Evolutionary conservation across 2,329 filamentous ascomycete genomes (phyloP).

Genomic region (Ceratocystis albifundus): DNA sequence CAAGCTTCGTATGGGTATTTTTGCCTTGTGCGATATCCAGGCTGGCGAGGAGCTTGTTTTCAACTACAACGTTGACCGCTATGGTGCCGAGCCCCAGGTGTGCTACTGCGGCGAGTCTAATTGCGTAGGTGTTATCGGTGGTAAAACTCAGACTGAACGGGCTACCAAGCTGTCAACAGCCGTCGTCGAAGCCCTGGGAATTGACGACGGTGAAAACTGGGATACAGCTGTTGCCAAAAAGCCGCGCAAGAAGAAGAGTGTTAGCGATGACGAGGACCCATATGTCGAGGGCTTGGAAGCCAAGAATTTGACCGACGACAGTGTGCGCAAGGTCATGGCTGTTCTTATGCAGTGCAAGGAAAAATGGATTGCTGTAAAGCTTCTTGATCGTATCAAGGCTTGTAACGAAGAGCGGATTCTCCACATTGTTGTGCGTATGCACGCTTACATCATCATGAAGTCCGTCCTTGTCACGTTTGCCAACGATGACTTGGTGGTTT

Average conservation of each 20-base stretch:
- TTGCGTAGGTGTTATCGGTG: slow-evolving; percentile 91
- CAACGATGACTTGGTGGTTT: slow-evolving; percentile 77
- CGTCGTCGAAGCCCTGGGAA: slow-evolving; percentile 88
- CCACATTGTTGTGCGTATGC: slow-evolving; percentile 85
- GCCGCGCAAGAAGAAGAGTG: slow-evolving; percentile 80
- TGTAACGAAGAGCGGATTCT: slow-evolving; percentile 79
- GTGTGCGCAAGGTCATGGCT: slow-evolving; percentile 90
- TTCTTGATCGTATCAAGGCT: slow-evolving; percentile 76
- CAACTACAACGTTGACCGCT: slow-evolving; percentile 98
- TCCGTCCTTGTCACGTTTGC: slow-evolving; percentile 73
- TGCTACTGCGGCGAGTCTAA: slow-evolving; percentile 94
- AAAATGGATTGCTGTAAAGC: slow-evolving; percentile 97
- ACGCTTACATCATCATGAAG: slow-evolving; percentile 91
- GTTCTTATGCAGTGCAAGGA: slow-evolving; percentile 96
- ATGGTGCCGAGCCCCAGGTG: slow-evolving; percentile 89
- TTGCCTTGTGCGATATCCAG: slow-evolving; percentile 72
- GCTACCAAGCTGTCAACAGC: slow-evolving; percentile 82
- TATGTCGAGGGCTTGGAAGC: slow-evolving; percentile 84
- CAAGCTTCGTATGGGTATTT: slow-evolving; percentile 97
- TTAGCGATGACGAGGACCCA: slow-evolving; percentile 88
- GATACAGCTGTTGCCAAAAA: slow-evolving; percentile 82
- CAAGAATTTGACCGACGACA: slow-evolving; percentile 65
- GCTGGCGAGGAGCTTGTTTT: slow-evolving; percentile 93
- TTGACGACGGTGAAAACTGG: slow-evolving; percentile 87
- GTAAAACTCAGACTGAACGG: slow-evolving; percentile 92